Evolutionary conservation across 1,284 basidiomycete species (phyloP), one percentile per base, ranked within the genome.

Genomic region (Sporisorium graminicola): DNA sequence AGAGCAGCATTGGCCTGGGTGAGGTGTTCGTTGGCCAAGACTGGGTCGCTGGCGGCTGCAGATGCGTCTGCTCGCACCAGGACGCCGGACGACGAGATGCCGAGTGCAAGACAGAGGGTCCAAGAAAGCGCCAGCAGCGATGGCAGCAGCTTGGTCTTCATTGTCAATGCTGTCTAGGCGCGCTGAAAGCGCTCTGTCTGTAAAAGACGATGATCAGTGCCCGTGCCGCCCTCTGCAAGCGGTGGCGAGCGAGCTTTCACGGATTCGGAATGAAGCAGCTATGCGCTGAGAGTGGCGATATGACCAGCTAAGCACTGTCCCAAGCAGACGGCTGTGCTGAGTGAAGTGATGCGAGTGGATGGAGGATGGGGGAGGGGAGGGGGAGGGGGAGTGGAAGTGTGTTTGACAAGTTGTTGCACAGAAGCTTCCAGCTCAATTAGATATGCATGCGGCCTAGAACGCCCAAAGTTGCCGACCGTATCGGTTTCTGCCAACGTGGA

Each of bases 1-100:
- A 83, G 77, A 8, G 77, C 77, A 5, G 67, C 68, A 29, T 83
- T 83, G 24, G 82, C 82, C 24, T 67, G 61, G 5, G 68, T 66
- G 50, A 80, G 72, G 54, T 70, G 76, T 50, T 78, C 64, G 24
- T 58, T 69, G 42, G 74, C 74, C 8, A 60, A 27, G 14, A 44
- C 50, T 0, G 67, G 67, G 42, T 68, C 68, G 53, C 47, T 65
- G 44, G 58, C 47, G 47, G 61, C 59, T 12, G 56, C 58, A 14
- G 62, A 35, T 24, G 46, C 60, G 2, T 66, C 64, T 16, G 71
- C 65, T 18, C 59, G 59, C 18, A 65, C 73, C 13, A 67, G 54
- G 2, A 67, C 58, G 31, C 57, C 31, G 2, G 67, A 52, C 3
- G 67, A 64, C 13, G 73, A 59, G 13, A 76, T 53, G 2, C 68